Evolutionary conservation across 352 stramenopile genomes (phyloP).

Genomic region (Elongisporangium undulatum): DNA sequence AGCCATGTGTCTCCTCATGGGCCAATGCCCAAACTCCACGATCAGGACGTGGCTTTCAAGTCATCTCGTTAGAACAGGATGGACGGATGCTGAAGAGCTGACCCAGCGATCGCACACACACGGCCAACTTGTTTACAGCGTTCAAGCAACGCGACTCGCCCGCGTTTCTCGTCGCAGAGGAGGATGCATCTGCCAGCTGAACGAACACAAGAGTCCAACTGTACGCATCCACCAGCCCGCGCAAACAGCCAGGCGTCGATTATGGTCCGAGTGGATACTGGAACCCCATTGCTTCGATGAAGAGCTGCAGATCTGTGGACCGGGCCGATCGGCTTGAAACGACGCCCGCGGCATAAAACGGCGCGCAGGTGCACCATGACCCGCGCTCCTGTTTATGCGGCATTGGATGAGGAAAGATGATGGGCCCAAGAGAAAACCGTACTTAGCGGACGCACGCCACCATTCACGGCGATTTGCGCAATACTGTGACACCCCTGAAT

Average conservation of each 20-base stretch:
- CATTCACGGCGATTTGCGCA: not conserved
- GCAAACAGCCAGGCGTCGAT: not conserved
- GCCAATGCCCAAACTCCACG: not conserved
- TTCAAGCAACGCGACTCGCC: not conserved
- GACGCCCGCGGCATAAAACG: not conserved
- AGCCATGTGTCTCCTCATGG: not conserved
- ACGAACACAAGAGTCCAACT: not conserved
- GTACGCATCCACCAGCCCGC: not conserved
- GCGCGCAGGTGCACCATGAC: not conserved
- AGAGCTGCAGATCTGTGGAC: not conserved
- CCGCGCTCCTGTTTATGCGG: not conserved
- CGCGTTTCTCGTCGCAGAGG: not conserved
- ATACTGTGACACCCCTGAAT: not conserved
- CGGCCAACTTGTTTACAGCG: not conserved
- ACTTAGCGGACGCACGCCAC: not conserved
- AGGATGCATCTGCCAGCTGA: not conserved
- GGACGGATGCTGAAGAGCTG: not conserved
- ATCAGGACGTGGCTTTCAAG: not conserved
- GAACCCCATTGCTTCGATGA: not conserved
- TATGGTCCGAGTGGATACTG: not conserved
- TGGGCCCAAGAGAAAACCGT: not conserved
- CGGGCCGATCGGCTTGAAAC: not conserved
- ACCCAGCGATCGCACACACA: not conserved
- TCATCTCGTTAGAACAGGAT: not conserved
- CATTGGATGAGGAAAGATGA: not conserved